Conservation (phyloP, 805 yeast genomes). For the Kodamaea sagamina region DNA sequence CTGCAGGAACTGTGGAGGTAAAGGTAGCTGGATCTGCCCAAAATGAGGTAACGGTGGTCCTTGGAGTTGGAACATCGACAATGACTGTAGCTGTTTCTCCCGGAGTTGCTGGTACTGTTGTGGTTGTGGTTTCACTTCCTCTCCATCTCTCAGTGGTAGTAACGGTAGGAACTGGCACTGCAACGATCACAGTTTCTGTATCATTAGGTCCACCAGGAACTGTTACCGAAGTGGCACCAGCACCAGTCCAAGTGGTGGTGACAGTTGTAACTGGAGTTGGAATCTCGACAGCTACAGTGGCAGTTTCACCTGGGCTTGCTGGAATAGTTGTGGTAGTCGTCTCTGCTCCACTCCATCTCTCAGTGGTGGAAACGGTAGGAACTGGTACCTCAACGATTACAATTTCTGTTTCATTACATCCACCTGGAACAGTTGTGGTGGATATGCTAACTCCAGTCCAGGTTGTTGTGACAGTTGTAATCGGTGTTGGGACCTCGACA, state of each 20-base stretch:
- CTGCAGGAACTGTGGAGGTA: conserved; percentile 9
- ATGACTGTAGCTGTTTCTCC: conserved; percentile 16
- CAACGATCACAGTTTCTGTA: conserved; percentile 17
- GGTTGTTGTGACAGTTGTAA: conserved; percentile 14
- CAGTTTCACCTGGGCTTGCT: conserved; percentile 12
- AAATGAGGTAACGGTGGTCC: conserved; percentile 4
- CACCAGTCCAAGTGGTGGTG: conserved; percentile 9
- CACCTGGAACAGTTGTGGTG: conserved; percentile 14
- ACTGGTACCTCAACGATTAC: conserved; percentile 17
- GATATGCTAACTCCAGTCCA: conserved; percentile 15
- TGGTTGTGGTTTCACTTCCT: conserved; percentile 9
- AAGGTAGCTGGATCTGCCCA: conserved; percentile 13
- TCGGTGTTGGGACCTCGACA: conserved; percentile 16
- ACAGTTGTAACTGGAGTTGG: conserved; percentile 13
- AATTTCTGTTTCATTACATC: conserved; percentile 12
- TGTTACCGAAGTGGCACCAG: conserved; percentile 11
- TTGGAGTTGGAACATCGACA: conserved; percentile 15
- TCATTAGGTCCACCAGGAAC: conserved; percentile 10
- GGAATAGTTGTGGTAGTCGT: conserved; percentile 11
- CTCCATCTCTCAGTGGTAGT: conserved; percentile 13
- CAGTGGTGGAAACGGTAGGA: conserved; percentile 8
- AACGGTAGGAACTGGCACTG: conserved; percentile 12
- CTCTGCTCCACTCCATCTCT: conserved; percentile 14
- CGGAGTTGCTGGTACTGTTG: conserved; percentile 3
- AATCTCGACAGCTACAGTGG: conserved; percentile 14